Conservation (phyloP, 352 stramenopile genomes). For the Phytophthora quininea region DNA sequence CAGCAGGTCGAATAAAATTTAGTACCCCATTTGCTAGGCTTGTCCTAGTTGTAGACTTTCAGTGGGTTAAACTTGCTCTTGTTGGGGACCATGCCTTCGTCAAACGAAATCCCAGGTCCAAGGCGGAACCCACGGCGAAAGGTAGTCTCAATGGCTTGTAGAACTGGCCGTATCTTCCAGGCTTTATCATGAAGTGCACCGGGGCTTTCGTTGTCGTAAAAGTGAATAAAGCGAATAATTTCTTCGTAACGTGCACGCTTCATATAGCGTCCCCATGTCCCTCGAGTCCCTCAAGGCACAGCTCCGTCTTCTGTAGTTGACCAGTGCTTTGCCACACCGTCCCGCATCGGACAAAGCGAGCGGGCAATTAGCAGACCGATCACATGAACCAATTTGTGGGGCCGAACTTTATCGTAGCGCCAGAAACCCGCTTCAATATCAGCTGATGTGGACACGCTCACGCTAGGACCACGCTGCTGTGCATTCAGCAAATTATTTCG, state of each 20-base stretch:
- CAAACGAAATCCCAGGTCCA: not conserved
- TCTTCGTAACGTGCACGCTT: constrained; percentile 13
- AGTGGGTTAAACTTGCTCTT: constrained; percentile 2
- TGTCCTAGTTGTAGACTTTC: constrained; percentile 8
- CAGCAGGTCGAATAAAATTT: constrained; percentile 28
- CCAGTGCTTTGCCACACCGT: constrained; percentile 7
- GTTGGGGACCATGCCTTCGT: constrained; percentile 18
- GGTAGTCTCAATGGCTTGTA: constrained; percentile 4
- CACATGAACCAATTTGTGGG: constrained; percentile 4
- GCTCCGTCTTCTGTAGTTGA: constrained; percentile 6
- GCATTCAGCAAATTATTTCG: no score
- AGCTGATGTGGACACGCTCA: no score
- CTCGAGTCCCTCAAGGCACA: not conserved
- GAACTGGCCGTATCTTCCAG: constrained; percentile 7
- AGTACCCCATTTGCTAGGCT: constrained; percentile 16
- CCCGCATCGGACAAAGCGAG: not conserved
- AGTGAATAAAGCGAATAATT: constrained; percentile 8
- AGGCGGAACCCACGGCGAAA: constrained; percentile 3
- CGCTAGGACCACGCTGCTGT: not conserved
- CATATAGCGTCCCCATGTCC: no score
- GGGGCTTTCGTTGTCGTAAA: constrained; percentile 6
- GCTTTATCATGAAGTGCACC: not conserved
- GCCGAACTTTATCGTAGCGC: constrained; percentile 4
- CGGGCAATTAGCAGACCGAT: constrained; percentile 6
- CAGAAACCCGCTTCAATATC: no score